phyloP scores from a whole-genome alignment of 2,329 filamentous ascomycete genomes.

The Colletotrichum lupini region DNA sequence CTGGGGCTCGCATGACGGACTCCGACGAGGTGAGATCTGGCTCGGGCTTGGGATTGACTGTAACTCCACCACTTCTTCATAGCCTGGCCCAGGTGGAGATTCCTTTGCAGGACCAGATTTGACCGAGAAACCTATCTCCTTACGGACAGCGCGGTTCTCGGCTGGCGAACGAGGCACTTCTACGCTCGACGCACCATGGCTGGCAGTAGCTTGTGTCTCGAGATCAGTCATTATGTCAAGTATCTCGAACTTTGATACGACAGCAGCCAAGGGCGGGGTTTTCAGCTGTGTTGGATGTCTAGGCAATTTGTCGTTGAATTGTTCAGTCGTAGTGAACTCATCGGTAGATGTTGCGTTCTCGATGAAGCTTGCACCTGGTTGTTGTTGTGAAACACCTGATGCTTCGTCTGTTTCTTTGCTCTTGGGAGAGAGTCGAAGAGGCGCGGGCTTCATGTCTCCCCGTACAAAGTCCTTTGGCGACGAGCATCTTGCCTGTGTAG shows the following conservation, averaged over 20 bases:
- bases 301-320: neutral
- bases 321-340: neutral
- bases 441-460: neutral
- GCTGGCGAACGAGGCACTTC: neutral
- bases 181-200: neutral
- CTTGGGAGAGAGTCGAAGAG: constrained; percentile 8
- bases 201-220: neutral
- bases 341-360: neutral
- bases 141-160: neutral
- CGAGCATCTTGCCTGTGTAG: neutral
- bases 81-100: neutral
- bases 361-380: neutral
- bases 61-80: no score
- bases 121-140: neutral
- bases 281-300: neutral
- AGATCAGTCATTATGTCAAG: constrained; percentile 4
- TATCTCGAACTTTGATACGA: constrained; percentile 28
- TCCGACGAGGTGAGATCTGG: neutral
- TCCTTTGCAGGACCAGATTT: neutral
- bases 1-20: neutral
- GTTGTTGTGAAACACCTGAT: neutral
- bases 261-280: neutral
- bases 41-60: neutral
- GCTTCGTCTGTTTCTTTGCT: neutral
- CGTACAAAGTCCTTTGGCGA: neutral